Conservation (phyloP, 768 basidiomycete species). For the Strobilomyces dryophilus region DNA sequence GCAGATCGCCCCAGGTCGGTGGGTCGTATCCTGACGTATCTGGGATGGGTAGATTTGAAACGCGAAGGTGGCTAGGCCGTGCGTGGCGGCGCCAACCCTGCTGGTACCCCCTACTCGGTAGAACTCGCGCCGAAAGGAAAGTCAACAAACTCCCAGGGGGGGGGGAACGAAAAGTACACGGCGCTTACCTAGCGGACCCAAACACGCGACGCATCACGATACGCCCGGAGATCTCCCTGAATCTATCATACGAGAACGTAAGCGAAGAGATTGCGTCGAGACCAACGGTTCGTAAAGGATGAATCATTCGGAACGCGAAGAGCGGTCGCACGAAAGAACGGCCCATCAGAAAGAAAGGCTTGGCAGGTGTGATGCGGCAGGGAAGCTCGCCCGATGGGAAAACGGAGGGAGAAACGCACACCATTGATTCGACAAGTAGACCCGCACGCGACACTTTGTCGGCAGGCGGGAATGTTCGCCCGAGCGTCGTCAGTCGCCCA, state of each 20-base stretch:
- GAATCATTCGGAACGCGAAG: not conserved
- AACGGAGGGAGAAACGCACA: not conserved
- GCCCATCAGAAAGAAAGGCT: not conserved
- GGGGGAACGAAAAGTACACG: not conserved
- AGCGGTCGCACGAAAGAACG: not conserved
- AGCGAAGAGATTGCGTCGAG: not conserved
- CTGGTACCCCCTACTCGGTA: not conserved
- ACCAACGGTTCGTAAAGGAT: not conserved
- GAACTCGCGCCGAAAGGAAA: not conserved
- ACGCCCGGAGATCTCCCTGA: conserved; percentile 1
- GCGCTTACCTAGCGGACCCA: not conserved
- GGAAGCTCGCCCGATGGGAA: not conserved
- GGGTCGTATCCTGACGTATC: not conserved
- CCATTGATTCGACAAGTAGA: not conserved
- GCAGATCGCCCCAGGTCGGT: too few relatives aligned
- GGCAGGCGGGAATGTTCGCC: not conserved
- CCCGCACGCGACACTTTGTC: conserved; percentile 4
- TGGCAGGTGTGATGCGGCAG: conserved; percentile 3
- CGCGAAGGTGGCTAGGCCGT: not conserved
- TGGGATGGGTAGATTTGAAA: not conserved
- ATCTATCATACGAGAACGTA: not conserved
- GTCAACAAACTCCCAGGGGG: conserved; percentile 9
- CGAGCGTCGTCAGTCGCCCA: not conserved
- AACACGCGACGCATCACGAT: not conserved
- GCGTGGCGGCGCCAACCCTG: not conserved